Base-by-base conservation (phyloP, 129 eudicot genomes). In the Tanacetum coccineum region DNA sequence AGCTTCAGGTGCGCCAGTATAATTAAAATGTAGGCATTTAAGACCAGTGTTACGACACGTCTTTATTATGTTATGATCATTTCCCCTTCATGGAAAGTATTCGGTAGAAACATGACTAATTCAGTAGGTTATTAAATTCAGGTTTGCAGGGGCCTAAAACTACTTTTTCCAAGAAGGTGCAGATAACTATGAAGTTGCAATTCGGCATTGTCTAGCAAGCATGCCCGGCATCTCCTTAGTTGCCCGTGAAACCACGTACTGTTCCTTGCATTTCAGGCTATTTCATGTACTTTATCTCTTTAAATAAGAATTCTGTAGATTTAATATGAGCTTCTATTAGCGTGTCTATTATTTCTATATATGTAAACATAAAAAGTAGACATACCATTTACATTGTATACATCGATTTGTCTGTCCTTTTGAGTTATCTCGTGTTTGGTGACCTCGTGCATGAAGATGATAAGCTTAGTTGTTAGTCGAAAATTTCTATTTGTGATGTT, bases 171-270 rank as follows among this genome's bases (percentile, higher is more conserved):
- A 62, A 30, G 67, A 51, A 64, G 63, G 42, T 50, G 72, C 51
- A 20, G 62, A 64, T 68, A 72, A 78, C 74, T 72, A 81, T 83
- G 85, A 56, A 74, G 64, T 55, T 60, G 72, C 57, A 50, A 63
- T 50, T 70, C 40, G 70, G 72, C 55, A 73, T 65, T 73, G 77
- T 70, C 48, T 79, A 75, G 81, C 67, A 81, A 89, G 85, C 83
- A 94, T 94, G 99, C 97, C 97, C 18, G 97, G 99, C 87, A 82
- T 84, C 87, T 88, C 91, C 59, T 80, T 89, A 53, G 87, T 81
- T 70, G 75, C 90, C 76, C 92, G 95, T 70, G 97, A 94, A 78
- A 83, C 95, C 79, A 75, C 79, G 95, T 94, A 87, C 63, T 82
- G 49, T 67, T 62, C 78, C 74, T 58, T 64, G 75, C 51, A 45